Conservation (phyloP, 73 alveolate genomes). For the Tetrahymena borealis region DNA sequence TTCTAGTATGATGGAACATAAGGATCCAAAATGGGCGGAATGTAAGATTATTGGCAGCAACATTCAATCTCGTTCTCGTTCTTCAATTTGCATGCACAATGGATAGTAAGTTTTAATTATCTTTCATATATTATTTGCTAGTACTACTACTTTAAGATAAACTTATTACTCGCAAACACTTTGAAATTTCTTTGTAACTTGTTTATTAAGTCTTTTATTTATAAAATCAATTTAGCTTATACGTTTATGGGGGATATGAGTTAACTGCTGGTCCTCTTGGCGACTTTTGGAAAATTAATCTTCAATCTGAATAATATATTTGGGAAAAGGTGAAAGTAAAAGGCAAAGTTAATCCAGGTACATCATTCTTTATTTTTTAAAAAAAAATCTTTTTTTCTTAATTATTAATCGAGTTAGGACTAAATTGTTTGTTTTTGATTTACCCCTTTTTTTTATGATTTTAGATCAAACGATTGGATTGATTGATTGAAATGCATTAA, state of each 20-base stretch:
- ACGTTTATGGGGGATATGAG: conserved; percentile 40
- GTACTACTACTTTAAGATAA: background rate
- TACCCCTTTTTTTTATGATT: background rate
- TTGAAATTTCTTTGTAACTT: background rate
- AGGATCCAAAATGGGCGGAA: conserved; percentile 45
- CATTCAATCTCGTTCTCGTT: conserved; percentile 13
- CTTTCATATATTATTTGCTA: background rate
- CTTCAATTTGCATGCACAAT: conserved; percentile 12
- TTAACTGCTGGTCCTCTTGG: conserved; percentile 26
- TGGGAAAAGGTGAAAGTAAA: conserved; percentile 25
- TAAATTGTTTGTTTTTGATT: background rate
- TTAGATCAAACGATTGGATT: background rate
- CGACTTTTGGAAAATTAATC: conserved; percentile 29
- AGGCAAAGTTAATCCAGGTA: conserved; percentile 33
- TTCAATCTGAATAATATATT: background rate
- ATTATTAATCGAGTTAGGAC: background rate
- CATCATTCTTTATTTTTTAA: background rate
- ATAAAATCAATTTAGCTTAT: background rate
- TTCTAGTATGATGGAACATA: conserved; percentile 1
- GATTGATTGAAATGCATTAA: background rate
- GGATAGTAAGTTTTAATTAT: conserved; percentile 2
- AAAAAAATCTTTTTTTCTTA: background rate
- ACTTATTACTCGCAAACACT: background rate
- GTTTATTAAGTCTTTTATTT: background rate
- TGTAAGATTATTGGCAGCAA: conserved; percentile 27